Conservation (phyloP, 2,329 filamentous ascomycete species). For the Leptodontidium sp. region DNA sequence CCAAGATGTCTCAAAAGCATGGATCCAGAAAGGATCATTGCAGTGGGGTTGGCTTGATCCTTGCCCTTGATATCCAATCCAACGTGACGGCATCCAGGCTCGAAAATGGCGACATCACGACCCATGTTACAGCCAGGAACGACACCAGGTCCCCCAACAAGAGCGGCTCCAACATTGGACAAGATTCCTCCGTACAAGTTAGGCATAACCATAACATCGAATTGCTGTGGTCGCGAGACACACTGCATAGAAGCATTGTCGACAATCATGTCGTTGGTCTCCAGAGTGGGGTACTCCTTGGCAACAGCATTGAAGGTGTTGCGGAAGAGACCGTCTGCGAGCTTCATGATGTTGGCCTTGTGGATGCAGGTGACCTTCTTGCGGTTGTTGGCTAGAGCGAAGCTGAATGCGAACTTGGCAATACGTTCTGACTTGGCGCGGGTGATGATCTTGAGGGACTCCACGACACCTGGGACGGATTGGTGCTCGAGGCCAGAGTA, state of each 20-base stretch:
- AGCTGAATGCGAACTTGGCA: slow-evolving; percentile 97
- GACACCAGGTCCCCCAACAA: slow-evolving; percentile 95
- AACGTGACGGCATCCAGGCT: slow-evolving; percentile 98
- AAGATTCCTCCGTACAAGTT: slow-evolving; percentile 99
- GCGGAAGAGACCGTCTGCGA: slow-evolving; percentile 98
- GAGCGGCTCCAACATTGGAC: slow-evolving; percentile 97
- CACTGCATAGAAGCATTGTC: slow-evolving; percentile 99
- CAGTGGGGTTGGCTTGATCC: slow-evolving; percentile 98
- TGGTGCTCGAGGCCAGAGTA: slow-evolving; percentile 99
- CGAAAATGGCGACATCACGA: slow-evolving; percentile 96
- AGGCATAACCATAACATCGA: slow-evolving; percentile 99
- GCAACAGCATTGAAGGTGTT: slow-evolving; percentile 94
- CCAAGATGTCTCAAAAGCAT: slow-evolving; percentile 98
- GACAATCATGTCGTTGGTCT: slow-evolving; percentile 99
- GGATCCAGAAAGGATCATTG: slow-evolving; percentile 90
- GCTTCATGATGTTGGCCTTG: slow-evolving; percentile 99
- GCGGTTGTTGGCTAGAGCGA: slow-evolving; percentile 97
- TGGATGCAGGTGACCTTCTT: slow-evolving; percentile 99
- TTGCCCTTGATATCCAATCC: slow-evolving; percentile 99
- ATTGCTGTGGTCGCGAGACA: slow-evolving; percentile 94
- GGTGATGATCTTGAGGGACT: slow-evolving; percentile 99
- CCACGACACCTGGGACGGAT: slow-evolving; percentile 93
- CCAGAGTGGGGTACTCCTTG: slow-evolving; percentile 93
- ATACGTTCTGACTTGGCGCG: slow-evolving; percentile 99
- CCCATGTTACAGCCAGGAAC: slow-evolving; percentile 99